Base-by-base conservation (phyloP, 116 monocot genomes). In the Cymodocea nodosa region DNA sequence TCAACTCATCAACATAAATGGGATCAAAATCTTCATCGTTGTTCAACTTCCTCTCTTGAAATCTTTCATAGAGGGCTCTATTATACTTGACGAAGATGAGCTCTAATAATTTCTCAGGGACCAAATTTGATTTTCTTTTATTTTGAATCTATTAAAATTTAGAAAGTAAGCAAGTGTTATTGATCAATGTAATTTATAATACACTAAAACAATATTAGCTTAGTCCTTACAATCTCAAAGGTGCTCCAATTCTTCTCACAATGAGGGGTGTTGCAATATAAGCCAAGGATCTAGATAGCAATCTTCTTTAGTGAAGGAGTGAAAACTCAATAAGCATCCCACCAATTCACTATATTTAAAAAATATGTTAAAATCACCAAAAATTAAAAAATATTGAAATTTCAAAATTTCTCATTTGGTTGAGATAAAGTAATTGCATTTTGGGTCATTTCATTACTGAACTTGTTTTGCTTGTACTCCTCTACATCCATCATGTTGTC, bases 341-440 rank as follows among this genome's bases (percentile, higher is more conserved):
- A 54, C 54, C n/a, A 54, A 18, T 54, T 54, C 54, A 54, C 5
- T 54, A 54, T 17, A 54, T 54, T 54, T 54, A 54, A 54, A 18
- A 54, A 54, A 54, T n/a, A n/a, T n/a, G n/a, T n/a, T n/a, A n/a
- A n/a, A n/a, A n/a, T n/a, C n/a, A n/a, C n/a, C n/a, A n/a, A n/a
- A n/a, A n/a, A n/a, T n/a, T n/a, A n/a, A n/a, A n/a, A n/a, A n/a
- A n/a, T n/a, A n/a, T n/a, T n/a, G n/a, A n/a, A n/a, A n/a, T n/a
- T n/a, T n/a, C n/a, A n/a, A n/a, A n/a, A n/a, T n/a, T n/a, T 6
- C 5, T 2, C 0, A 18, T 18, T 18, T 22, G 6, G 20, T 54
- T 20, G 17, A n/a, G 20, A 18, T 18, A 54, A 6, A 6, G 0
- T 17, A 7, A 54, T 54, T 54, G 16, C 20, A 54, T 20, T 18